phyloP scores from a whole-genome alignment of 2,329 filamentous ascomycete species.

The Alternaria ventricosa region DNA sequence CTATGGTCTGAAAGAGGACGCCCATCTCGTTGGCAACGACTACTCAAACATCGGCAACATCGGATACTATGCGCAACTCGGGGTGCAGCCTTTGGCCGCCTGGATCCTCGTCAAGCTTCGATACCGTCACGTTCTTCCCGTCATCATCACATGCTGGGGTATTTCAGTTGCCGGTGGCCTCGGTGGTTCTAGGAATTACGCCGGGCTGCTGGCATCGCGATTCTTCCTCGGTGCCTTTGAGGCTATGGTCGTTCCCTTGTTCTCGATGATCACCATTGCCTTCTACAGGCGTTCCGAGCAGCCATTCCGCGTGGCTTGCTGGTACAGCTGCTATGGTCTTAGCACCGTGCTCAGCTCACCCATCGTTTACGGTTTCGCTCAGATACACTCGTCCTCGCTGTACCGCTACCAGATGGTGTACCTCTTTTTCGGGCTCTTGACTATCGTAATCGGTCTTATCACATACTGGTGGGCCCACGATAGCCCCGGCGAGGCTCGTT shows the following conservation, averaged over 20 bases:
- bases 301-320: constrained; percentile 52
- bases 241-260: constrained; percentile 32
- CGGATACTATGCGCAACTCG: constrained; percentile 60
- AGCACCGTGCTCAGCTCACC: constrained; percentile 65
- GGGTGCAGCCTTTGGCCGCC: constrained; percentile 59
- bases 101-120: constrained; percentile 56
- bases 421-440: constrained; percentile 52
- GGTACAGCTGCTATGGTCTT: constrained; percentile 71
- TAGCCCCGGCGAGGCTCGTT: constrained; percentile 64
- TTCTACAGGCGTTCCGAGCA: constrained; percentile 33
- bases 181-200: constrained; percentile 26
- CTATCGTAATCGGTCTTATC: constrained; percentile 47
- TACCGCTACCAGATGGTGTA: constrained; percentile 68
- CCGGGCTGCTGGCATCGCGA: constrained; percentile 27
- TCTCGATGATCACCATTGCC: constrained; percentile 35
- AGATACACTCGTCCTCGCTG: constrained; percentile 60
- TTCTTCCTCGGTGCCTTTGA: constrained; percentile 36
- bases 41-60: constrained; percentile 58
- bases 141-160: constrained; percentile 57
- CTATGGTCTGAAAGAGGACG: constrained; percentile 54
- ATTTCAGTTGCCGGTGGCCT: constrained; percentile 34
- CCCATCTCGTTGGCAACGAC: constrained; percentile 51
- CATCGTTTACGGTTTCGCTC: constrained; percentile 67
- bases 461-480: constrained; percentile 59
- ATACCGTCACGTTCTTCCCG: constrained; percentile 26